These are phyloP conservation scores for Pythium brassicae DNA, from an alignment of 352 stramenopile species.

Conservation along the genomic window DNA sequence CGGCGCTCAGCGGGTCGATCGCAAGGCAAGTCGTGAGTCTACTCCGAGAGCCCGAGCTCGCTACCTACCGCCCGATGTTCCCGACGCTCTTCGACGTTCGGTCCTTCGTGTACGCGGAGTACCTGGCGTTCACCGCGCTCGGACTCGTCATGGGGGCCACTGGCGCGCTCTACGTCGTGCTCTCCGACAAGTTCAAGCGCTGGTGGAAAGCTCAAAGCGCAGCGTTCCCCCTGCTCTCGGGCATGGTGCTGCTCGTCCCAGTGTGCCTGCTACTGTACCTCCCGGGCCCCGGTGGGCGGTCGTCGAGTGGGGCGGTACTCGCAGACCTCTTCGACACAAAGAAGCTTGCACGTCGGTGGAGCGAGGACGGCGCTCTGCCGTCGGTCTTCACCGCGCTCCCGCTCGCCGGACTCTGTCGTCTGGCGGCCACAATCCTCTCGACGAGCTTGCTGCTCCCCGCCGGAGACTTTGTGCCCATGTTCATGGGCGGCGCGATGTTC, in stretches of 20 bases:
- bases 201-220: constrained; percentile 27
- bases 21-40: constrained; percentile 35
- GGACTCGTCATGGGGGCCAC: constrained; percentile 43
- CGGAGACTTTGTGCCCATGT: constrained; percentile 63
- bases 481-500: constrained; percentile 49
- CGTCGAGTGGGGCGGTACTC: constrained; percentile 26
- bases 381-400: constrained; percentile 31
- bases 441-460: constrained; percentile 48
- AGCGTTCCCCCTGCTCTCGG: constrained; percentile 20
- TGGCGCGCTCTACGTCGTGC: constrained; percentile 42
- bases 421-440: constrained; percentile 40
- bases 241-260: constrained; percentile 26
- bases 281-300: constrained; percentile 32
- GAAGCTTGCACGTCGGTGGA: constrained; percentile 26
- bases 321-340: constrained; percentile 23
- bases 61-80: constrained; percentile 43
- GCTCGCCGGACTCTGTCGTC: constrained; percentile 23
- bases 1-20: constrained; percentile 49
- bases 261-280: constrained; percentile 33
- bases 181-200: constrained; percentile 31
- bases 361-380: constrained; percentile 13
- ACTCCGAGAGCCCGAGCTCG: constrained; percentile 33
- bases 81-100: constrained; percentile 33
- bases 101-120: constrained; percentile 46
- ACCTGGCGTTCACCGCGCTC: constrained; percentile 42